Percentiles rank a stretch among this genome's conserved stretches.
phyloP scores from a whole-genome alignment of 345 rosid species.

The Gossypium anomalum region DNA sequence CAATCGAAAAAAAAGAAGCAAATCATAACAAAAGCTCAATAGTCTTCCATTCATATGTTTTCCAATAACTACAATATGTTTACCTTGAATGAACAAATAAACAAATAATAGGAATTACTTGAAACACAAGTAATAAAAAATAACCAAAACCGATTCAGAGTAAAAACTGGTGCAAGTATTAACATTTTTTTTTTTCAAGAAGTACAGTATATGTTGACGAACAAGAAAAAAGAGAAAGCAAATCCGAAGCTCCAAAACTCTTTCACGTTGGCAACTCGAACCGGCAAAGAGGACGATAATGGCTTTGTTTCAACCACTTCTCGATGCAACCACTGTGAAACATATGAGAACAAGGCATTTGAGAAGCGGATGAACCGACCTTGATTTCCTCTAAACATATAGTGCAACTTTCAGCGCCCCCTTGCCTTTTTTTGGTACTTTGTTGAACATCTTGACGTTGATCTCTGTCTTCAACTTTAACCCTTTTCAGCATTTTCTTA shows the following conservation, averaged over 20 bases:
- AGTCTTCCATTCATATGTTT: not conserved
- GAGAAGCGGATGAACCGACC: not conserved
- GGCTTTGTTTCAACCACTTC: not conserved
- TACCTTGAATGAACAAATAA: too few relatives aligned
- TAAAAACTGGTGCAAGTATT: too few relatives aligned
- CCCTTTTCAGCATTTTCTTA: not conserved
- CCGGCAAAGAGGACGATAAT: constrained; percentile 5
- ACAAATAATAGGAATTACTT: too few relatives aligned
- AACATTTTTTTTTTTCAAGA: too few relatives aligned
- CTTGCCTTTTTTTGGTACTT: not conserved
- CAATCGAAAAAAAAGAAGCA: not conserved
- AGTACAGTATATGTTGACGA: too few relatives aligned
- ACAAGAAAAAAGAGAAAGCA: too few relatives aligned
- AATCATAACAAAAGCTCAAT: not conserved
- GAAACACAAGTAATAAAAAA: too few relatives aligned
- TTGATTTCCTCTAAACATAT: constrained; percentile 5
- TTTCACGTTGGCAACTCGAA: not conserved
- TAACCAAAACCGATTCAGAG: too few relatives aligned
- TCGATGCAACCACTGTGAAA: not conserved
- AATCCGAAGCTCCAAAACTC: not conserved
- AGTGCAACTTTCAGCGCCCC: not conserved
- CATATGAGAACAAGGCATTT: not conserved
- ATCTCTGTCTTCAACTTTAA: not conserved
- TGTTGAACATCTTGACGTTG: not conserved
- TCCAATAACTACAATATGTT: not conserved